These are phyloP conservation scores for Suhomyces guaymorum DNA, from an alignment of 1,139 yeast species.

Conservation along the genomic window DNA sequence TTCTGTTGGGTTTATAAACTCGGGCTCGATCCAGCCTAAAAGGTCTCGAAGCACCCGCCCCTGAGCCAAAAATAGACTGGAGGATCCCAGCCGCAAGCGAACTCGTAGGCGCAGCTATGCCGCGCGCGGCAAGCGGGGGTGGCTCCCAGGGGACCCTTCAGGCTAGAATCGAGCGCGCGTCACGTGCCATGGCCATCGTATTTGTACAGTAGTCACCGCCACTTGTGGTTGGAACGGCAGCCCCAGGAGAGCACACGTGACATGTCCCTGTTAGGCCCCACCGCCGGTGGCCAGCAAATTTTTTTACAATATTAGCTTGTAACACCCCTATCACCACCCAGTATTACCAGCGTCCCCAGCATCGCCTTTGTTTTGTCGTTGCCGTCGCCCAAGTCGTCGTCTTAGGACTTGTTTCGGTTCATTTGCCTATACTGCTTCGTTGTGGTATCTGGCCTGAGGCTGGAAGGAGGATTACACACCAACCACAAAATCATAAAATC, in stretches of 20 bases:
- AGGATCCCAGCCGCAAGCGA: too few relatives aligned
- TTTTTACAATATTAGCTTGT: slow-evolving; percentile 5
- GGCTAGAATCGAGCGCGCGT: too few relatives aligned
- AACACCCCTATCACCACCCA: slow-evolving; percentile 6
- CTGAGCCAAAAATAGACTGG: too few relatives aligned
- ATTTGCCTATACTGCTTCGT: slow-evolving; percentile 12
- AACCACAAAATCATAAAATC: too few relatives aligned
- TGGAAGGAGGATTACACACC: slow-evolving; percentile 8
- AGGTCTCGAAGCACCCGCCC: too few relatives aligned
- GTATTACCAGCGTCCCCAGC: slow-evolving; percentile 9
- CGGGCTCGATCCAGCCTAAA: too few relatives aligned
- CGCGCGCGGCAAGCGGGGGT: too few relatives aligned
- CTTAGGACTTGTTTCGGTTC: slow-evolving; percentile 15
- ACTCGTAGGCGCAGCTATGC: too few relatives aligned
- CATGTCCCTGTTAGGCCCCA: background rate
- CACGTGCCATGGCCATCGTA: too few relatives aligned
- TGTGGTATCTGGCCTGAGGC: slow-evolving; percentile 13
- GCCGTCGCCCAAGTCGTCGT: slow-evolving; percentile 14
- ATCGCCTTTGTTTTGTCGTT: slow-evolving; percentile 12
- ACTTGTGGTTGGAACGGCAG: background rate
- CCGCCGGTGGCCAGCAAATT: slow-evolving; percentile 19
- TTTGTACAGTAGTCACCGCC: too few relatives aligned
- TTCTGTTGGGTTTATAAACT: too few relatives aligned
- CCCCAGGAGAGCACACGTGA: slow-evolving; percentile 8
- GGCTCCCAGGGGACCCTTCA: too few relatives aligned